Conservation (phyloP, 2,329 filamentous ascomycete species). For the Microdochium paspali region DNA sequence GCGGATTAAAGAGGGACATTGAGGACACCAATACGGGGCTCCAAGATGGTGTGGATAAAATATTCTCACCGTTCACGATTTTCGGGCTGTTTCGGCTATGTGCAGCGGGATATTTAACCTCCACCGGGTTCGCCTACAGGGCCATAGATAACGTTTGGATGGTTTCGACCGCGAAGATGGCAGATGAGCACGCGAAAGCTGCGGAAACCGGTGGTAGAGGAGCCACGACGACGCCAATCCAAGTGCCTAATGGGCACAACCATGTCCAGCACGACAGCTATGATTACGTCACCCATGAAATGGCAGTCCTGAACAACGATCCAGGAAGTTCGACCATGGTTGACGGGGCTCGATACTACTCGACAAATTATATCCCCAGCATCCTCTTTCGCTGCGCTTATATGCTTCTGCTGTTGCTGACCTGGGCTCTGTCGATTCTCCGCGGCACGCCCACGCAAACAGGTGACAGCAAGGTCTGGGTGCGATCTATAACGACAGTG, state of each 20-base stretch:
- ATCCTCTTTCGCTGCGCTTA: slow-evolving; percentile 4
- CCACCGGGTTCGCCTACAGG: neutral
- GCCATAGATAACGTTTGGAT: neutral
- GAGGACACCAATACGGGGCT: slow-evolving; percentile 2
- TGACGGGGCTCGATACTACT: neutral
- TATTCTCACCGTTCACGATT: neutral
- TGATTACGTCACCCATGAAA: neutral
- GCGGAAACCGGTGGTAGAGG: neutral
- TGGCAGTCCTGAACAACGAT: neutral
- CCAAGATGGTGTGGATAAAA: neutral
- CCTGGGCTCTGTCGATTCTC: neutral
- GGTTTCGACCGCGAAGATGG: neutral
- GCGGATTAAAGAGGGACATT: slow-evolving; percentile 3
- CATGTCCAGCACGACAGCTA: neutral
- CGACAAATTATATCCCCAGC: slow-evolving; percentile 6
- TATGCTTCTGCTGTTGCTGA: slow-evolving; percentile 3
- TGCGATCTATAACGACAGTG: slow-evolving; percentile 3
- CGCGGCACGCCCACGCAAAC: slow-evolving; percentile 1
- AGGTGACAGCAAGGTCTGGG: neutral
- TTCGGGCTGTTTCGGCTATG: neutral
- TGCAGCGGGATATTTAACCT: neutral
- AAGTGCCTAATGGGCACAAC: too few relatives aligned
- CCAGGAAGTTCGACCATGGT: neutral
- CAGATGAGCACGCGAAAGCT: too few relatives aligned
- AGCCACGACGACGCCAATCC: neutral